Percentiles rank a stretch among this genome's conserved stretches.
Evolutionary conservation across 352 stramenopile genomes (phyloP).

Genomic region (Phytophthora tubulina): DNA sequence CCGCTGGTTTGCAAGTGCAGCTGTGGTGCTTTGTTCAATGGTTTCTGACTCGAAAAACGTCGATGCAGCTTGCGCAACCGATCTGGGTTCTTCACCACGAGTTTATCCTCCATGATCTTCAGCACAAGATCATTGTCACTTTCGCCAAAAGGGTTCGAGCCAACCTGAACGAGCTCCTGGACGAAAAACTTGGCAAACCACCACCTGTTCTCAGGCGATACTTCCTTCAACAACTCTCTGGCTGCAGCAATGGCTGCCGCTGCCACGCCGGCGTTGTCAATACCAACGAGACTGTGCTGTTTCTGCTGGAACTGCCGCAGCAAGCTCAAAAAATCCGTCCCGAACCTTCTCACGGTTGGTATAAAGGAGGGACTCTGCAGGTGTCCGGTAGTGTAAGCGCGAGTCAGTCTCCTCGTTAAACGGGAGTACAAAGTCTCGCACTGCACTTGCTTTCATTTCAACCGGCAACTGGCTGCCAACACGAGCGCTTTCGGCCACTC

Average conservation of each 20-base stretch:
- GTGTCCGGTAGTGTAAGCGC: conserved; percentile 68
- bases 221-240: conserved; percentile 46
- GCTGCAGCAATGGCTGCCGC: conserved; percentile 41
- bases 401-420: conserved; percentile 81
- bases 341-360: conserved; percentile 77
- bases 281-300: conserved; percentile 60
- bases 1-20: conserved; percentile 1
- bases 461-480: conserved; percentile 63
- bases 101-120: conserved; percentile 78
- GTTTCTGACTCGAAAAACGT: conserved; percentile 70
- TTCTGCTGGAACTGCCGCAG: conserved; percentile 70
- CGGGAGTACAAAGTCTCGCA: conserved; percentile 64
- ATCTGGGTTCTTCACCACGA: conserved; percentile 72
- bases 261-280: conserved; percentile 44
- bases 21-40: conserved; percentile 31
- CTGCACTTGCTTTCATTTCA: conserved; percentile 60
- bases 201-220: conserved; percentile 67
- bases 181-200: conserved; percentile 87
- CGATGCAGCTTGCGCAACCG: conserved; percentile 75
- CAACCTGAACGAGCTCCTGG: conserved; percentile 71
- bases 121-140: conserved; percentile 76
- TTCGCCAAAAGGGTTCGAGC: conserved; percentile 74
- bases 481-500: conserved; percentile 61
- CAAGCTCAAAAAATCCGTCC: conserved; percentile 62
- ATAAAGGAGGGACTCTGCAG: conserved; percentile 60